Evolutionary conservation across 2,329 filamentous ascomycete genomes (phyloP).

Genomic region (Epichloe baconii): DNA sequence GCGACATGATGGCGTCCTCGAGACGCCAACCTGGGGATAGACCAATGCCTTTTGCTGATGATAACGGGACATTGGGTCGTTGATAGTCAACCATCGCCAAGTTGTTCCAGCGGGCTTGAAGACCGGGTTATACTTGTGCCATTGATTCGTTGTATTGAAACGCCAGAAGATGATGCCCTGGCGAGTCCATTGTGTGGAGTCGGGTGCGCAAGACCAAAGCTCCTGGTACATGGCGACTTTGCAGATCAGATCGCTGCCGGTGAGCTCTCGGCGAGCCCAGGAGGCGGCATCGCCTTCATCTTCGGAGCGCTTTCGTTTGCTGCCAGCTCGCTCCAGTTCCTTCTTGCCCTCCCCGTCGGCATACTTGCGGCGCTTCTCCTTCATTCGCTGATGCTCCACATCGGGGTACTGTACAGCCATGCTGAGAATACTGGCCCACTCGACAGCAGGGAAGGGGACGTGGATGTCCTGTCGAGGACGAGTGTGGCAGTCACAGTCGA

Average conservation of each 20-base stretch:
- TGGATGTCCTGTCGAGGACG: constrained; percentile 35
- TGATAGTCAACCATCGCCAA: constrained; percentile 49
- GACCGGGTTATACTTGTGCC: constrained; percentile 33
- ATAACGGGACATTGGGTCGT: constrained; percentile 45
- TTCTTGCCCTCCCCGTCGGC: constrained; percentile 23
- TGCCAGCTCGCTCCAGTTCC: constrained; percentile 20
- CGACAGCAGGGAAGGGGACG: constrained; percentile 44
- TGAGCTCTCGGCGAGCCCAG: constrained; percentile 26
- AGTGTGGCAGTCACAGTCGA: constrained; percentile 37
- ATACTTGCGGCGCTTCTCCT: constrained; percentile 23
- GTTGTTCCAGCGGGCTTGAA: constrained; percentile 40
- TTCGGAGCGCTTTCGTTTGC: constrained; percentile 27
- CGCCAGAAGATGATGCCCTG: constrained; percentile 51
- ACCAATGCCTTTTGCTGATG: constrained; percentile 37
- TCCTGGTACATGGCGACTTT: constrained; percentile 57
- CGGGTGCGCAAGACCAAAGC: constrained; percentile 42
- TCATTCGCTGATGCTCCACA: constrained; percentile 25
- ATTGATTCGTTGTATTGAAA: constrained; percentile 41
- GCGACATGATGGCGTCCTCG: constrained; percentile 39
- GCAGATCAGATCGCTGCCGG: constrained; percentile 43
- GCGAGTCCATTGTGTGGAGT: constrained; percentile 37
- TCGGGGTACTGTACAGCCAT: constrained; percentile 40
- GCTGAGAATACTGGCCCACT: constrained; percentile 46
- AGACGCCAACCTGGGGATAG: constrained; percentile 20
- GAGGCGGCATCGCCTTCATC: constrained; percentile 27